Evolutionary conservation across 371 early-diverging fungal species (phyloP).

Genomic region (Modicella reniformis): DNA sequence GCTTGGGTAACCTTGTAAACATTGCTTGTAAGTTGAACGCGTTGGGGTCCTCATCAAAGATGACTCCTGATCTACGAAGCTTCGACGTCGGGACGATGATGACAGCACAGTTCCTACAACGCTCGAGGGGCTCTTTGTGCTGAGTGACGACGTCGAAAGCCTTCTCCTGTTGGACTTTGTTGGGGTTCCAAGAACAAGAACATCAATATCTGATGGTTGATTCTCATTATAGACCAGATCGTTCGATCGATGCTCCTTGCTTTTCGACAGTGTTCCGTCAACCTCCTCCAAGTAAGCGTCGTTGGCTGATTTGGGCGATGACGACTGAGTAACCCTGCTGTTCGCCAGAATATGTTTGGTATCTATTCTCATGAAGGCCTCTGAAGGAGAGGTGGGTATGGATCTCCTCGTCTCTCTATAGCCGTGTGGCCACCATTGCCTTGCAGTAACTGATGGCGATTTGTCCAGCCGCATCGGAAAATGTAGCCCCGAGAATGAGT

Average conservation of each 20-base stretch:
- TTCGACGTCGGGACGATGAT: neutral
- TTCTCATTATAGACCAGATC: neutral
- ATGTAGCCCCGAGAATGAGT: constrained; percentile 4
- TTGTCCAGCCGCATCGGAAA: constrained; percentile 4
- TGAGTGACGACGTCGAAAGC: constrained; percentile 16
- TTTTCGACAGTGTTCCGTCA: neutral
- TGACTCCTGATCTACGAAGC: constrained; percentile 11
- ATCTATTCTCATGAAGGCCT: no score
- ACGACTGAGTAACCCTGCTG: no score
- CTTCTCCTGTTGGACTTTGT: constrained; percentile 4
- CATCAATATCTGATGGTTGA: neutral
- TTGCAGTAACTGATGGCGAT: neutral
- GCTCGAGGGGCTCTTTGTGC: constrained; percentile 18
- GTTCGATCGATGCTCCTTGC: neutral
- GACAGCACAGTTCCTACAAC: neutral
- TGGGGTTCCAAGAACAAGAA: constrained; percentile 8
- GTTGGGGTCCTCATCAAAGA: constrained; percentile 13
- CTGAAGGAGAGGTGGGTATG: neutral
- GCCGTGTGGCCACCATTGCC: neutral
- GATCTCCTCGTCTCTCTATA: neutral
- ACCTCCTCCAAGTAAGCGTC: no score
- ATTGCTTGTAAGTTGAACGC: neutral
- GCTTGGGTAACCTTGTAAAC: neutral
- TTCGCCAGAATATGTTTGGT: no score
- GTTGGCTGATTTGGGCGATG: no score